phyloP scores from a whole-genome alignment of 2,329 filamentous ascomycete genomes.

The Monilinia vaccinii-corymbosi region DNA sequence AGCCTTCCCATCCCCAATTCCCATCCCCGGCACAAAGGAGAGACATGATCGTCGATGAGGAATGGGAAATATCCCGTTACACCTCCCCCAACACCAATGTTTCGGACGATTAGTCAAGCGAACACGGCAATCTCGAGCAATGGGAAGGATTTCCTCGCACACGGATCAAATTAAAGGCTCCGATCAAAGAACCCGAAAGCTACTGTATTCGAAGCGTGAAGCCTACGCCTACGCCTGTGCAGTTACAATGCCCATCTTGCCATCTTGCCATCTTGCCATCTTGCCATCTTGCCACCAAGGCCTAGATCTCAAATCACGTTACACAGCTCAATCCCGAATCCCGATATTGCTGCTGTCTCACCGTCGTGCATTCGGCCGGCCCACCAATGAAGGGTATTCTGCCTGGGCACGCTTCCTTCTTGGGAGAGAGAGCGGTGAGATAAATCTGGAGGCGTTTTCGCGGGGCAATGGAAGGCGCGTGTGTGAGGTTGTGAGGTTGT shows the following conservation, averaged over 20 bases:
- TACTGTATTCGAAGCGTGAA: neutral
- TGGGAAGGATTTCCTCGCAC: neutral
- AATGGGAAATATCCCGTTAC: neutral
- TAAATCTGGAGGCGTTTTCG: neutral
- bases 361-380: neutral
- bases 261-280: too few relatives aligned
- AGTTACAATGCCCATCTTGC: too few relatives aligned
- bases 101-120: neutral
- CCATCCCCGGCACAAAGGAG: neutral
- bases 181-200: neutral
- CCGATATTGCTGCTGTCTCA: neutral
- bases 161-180: neutral
- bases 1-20: neutral
- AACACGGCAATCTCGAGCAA: neutral
- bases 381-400: neutral
- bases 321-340: neutral
- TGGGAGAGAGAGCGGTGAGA: neutral
- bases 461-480: neutral
- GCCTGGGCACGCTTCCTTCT: neutral
- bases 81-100: neutral
- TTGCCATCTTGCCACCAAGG: neutral
- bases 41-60: slow-evolving; percentile 1
- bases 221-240: too few relatives aligned
- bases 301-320: neutral
- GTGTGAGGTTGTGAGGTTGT: too few relatives aligned